These are phyloP conservation scores for Acorus calamus DNA, from an alignment of 106 monocot genomes.

Conservation along the genomic window DNA sequence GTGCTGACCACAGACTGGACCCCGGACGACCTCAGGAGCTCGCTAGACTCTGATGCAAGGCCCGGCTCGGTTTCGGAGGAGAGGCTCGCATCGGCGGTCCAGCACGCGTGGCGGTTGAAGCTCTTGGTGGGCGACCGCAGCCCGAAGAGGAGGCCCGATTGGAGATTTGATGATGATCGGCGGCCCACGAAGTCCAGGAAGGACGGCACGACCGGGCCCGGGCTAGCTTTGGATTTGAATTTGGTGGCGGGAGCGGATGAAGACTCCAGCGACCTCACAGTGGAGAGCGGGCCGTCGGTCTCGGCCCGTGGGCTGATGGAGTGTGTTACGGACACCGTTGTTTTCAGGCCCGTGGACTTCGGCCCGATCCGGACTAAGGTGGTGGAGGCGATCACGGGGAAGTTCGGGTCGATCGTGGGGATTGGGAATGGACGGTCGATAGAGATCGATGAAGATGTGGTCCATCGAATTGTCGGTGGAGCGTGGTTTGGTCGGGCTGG, in stretches of 20 bases:
- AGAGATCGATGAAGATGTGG: conserved; percentile 45
- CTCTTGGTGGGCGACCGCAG: conserved; percentile 29
- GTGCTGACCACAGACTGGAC: neutral
- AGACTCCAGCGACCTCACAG: conserved; percentile 77
- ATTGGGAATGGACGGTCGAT: conserved; percentile 4
- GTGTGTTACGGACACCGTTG: conserved; percentile 43
- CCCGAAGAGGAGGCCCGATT: conserved; percentile 35
- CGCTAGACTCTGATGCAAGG: too few relatives aligned
- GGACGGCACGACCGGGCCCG: conserved; percentile 3
- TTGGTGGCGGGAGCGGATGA: conserved; percentile 29
- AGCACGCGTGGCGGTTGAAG: conserved; percentile 44
- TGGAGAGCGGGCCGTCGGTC: conserved; percentile 33
- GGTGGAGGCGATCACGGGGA: conserved; percentile 32
- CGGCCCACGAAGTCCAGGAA: conserved; percentile 32
- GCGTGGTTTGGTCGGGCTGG: conserved; percentile 44
- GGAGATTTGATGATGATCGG: conserved; percentile 14
- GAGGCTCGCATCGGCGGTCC: conserved; percentile 30
- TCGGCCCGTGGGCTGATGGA: conserved; percentile 31
- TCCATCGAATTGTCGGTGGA: conserved; percentile 51
- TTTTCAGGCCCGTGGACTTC: conserved; percentile 86
- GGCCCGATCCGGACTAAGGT: conserved; percentile 24
- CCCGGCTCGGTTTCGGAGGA: conserved; percentile 23
- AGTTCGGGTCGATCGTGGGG: conserved; percentile 37
- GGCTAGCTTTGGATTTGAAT: conserved; percentile 62
- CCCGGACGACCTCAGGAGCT: neutral